A percentile compares a stretch with the other conserved stretches of the same genome.
phyloP scores from a whole-genome alignment of 768 basidiomycete genomes.

The Russula emetica region DNA sequence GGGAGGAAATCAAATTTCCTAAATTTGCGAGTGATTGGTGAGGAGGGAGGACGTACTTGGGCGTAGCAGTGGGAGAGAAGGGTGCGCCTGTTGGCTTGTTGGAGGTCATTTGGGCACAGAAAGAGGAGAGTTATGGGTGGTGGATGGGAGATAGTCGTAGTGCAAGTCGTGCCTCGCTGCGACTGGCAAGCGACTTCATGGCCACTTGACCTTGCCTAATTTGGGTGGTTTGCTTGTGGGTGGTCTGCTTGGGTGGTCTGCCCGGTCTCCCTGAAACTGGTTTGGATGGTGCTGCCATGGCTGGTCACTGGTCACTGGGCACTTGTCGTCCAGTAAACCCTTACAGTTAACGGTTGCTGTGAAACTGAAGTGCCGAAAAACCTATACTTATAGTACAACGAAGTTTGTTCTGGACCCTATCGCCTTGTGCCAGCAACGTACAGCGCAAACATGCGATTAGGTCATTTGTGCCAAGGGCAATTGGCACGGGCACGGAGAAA shows the following conservation, averaged over 20 bases:
- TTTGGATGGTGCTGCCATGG: slow-evolving; percentile 1
- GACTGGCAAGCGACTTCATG: background rate
- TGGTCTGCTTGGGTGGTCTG: no score
- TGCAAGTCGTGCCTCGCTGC: background rate
- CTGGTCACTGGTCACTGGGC: background rate
- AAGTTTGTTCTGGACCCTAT: no score
- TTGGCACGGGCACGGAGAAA: background rate
- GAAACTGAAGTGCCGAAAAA: background rate
- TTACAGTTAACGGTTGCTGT: background rate
- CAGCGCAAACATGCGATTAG: background rate
- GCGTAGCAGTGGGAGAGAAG: slow-evolving; percentile 14
- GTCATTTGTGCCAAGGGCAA: background rate
- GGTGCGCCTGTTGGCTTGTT: slow-evolving; percentile 2
- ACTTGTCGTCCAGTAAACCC: background rate
- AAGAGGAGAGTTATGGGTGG: background rate
- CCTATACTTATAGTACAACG: no score
- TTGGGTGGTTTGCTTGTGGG: background rate
- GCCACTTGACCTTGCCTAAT: background rate
- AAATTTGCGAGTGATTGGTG: background rate
- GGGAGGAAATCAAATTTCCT: background rate
- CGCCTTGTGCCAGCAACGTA: background rate
- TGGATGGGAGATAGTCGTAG: background rate
- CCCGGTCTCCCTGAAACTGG: background rate
- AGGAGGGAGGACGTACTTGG: slow-evolving; percentile 11
- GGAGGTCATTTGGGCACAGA: slow-evolving; percentile 4